A percentile compares a stretch with the other conserved stretches of the same genome.
Conservation (phyloP, 768 basidiomycete species). For the Tubosaeta sp. region DNA sequence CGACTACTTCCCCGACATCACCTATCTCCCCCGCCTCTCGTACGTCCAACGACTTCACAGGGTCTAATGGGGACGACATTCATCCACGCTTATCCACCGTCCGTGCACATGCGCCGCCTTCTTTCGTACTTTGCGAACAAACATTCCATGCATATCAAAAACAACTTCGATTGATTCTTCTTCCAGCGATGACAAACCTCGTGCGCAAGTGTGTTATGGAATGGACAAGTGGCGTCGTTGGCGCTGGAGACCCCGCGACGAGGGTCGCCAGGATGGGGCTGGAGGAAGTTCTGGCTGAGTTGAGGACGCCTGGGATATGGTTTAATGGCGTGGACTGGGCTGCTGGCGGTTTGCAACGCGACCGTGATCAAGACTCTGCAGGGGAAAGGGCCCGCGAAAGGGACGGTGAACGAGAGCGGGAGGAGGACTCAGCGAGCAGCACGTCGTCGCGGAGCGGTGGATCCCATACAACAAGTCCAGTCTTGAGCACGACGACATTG, state of each 20-base stretch:
- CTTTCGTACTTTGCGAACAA: conserved; percentile 59
- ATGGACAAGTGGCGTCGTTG: conserved; percentile 41
- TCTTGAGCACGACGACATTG: conserved; percentile 66
- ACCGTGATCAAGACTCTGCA: conserved; percentile 38
- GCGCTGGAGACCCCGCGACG: conserved; percentile 49
- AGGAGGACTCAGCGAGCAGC: conserved; percentile 46
- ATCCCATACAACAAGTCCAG: conserved; percentile 66
- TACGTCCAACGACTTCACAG: conserved; percentile 5
- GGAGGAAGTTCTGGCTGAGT: conserved; percentile 55
- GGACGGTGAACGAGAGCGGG: conserved; percentile 37
- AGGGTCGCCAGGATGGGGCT: conserved; percentile 50
- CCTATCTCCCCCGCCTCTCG: conserved; percentile 20
- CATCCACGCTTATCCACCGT: conserved; percentile 51
- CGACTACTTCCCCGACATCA: conserved; percentile 14
- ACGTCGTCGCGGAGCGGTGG: conserved; percentile 46
- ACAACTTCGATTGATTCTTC: conserved; percentile 55
- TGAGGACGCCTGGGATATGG: conserved; percentile 62
- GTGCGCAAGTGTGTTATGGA: conserved; percentile 65
- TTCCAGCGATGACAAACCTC: conserved; percentile 65
- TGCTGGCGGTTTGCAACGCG: conserved; percentile 20
- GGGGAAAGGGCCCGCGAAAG: conserved; percentile 23
- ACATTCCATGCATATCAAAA: conserved; percentile 55
- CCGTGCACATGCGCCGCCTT: conserved; percentile 53
- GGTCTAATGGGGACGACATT: conserved; percentile 16
- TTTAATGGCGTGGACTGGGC: conserved; percentile 70